Conservation (phyloP, 257 asterid genomes). For the Solanum habrochaites region DNA sequence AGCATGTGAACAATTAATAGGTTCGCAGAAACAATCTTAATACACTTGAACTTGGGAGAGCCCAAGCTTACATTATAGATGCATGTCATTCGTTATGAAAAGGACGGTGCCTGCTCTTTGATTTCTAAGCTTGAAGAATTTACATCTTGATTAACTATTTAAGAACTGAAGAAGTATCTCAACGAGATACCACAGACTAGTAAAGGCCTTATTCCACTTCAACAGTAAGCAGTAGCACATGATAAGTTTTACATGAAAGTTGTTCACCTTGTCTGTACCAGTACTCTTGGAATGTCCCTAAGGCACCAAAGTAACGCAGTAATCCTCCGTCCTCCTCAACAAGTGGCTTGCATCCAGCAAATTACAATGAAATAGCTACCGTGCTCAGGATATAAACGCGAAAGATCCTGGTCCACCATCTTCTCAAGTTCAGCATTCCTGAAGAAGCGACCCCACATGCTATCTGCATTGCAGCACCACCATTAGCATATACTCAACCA, state of each 20-base stretch:
- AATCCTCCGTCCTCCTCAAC: constrained; percentile 75
- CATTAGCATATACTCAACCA: background rate
- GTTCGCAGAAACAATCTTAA: background rate
- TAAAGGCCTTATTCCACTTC: background rate
- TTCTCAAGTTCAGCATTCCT: constrained; percentile 89
- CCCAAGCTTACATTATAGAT: background rate
- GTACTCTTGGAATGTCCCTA: constrained; percentile 58
- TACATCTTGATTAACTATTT: background rate
- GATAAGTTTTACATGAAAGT: background rate
- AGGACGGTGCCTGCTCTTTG: background rate
- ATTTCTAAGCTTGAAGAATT: background rate
- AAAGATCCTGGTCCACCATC: constrained; percentile 94
- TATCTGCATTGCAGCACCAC: constrained; percentile 33
- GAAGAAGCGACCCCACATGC: constrained; percentile 98
- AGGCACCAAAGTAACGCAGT: constrained; percentile 95
- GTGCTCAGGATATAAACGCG: constrained; percentile 91
- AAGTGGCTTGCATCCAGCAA: constrained; percentile 79
- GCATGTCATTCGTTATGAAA: background rate
- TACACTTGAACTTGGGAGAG: background rate
- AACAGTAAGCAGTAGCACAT: background rate
- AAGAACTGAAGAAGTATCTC: background rate
- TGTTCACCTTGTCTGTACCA: constrained; percentile 87
- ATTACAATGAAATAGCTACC: constrained; percentile 92
- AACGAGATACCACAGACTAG: background rate
- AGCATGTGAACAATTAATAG: background rate